phyloP scores from a whole-genome alignment of 2,329 filamentous ascomycete species.

The Microdochium paspali region DNA sequence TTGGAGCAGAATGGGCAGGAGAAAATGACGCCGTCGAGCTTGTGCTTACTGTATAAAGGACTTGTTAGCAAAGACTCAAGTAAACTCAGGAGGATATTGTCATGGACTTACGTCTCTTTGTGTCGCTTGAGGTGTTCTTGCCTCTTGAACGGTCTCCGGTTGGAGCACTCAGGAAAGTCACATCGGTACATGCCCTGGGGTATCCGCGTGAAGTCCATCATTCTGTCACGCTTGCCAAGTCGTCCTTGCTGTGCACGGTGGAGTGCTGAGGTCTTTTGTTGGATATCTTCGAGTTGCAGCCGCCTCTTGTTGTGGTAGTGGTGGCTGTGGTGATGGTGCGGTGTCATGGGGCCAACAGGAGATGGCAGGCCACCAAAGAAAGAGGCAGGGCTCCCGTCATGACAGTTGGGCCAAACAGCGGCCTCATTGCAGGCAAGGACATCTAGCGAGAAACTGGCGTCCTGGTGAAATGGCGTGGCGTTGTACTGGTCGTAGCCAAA shows the following conservation, averaged over 20 bases:
- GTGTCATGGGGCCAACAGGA: neutral
- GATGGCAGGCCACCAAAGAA: neutral
- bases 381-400: neutral
- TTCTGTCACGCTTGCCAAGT: slow-evolving; percentile 8
- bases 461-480: slow-evolving; percentile 8
- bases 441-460: neutral
- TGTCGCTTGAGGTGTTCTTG: slow-evolving; percentile 49
- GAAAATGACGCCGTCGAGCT: slow-evolving; percentile 7
- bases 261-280: slow-evolving; percentile 33
- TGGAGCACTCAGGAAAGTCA: slow-evolving; percentile 34
- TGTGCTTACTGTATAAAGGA: slow-evolving; percentile 16
- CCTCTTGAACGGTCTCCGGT: slow-evolving; percentile 33
- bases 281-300: slow-evolving; percentile 29
- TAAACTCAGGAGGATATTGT: slow-evolving; percentile 2
- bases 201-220: slow-evolving; percentile 8
- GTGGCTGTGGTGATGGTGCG: neutral
- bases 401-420: slow-evolving; percentile 1
- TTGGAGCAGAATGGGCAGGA: slow-evolving; percentile 14
- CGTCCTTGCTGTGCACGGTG: slow-evolving; percentile 26
- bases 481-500: slow-evolving; percentile 11
- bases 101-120: slow-evolving; percentile 34
- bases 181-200: slow-evolving; percentile 26
- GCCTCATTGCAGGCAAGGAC: slow-evolving; percentile 8
- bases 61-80: slow-evolving; percentile 12
- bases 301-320: slow-evolving; percentile 11